Percentiles rank a stretch among this genome's conserved stretches.
Conservation (phyloP, 139 green algal genomes). For the Closterium sp. region DNA sequence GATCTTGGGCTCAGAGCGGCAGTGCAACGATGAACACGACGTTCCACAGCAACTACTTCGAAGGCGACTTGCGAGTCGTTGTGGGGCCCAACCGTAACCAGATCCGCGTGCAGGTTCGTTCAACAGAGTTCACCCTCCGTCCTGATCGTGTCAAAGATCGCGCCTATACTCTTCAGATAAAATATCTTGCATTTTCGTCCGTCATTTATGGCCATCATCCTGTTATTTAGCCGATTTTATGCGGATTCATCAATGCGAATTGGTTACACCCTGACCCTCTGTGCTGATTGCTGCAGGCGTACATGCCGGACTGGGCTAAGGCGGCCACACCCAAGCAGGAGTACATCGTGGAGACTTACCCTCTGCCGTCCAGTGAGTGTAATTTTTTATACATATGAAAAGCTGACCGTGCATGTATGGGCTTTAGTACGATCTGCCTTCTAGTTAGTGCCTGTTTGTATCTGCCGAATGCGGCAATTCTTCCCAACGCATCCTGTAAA, state of each 20-base stretch:
- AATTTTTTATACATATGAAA: not conserved
- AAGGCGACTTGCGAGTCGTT: not conserved
- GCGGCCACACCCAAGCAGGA: not conserved
- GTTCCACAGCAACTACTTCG: not conserved
- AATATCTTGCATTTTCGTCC: not conserved
- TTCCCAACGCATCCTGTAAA: too few relatives aligned
- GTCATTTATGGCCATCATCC: not conserved
- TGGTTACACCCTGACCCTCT: not conserved
- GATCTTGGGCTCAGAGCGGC: not conserved
- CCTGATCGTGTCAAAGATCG: not conserved
- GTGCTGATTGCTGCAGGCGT: not conserved
- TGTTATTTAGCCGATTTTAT: not conserved
- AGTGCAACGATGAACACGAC: not conserved
- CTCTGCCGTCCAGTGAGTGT: not conserved
- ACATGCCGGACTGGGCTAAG: not conserved
- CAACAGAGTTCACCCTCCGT: not conserved
- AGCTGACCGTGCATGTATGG: not conserved
- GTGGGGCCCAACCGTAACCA: not conserved
- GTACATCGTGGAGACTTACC: not conserved
- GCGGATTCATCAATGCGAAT: too few relatives aligned
- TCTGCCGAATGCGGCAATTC: too few relatives aligned
- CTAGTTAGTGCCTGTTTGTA: not conserved
- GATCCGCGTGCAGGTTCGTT: not conserved
- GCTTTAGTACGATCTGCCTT: not conserved
- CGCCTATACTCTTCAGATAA: too few relatives aligned